Base-by-base conservation (phyloP, 768 basidiomycete genomes). In the Kwoniella newhampshirensis region DNA sequence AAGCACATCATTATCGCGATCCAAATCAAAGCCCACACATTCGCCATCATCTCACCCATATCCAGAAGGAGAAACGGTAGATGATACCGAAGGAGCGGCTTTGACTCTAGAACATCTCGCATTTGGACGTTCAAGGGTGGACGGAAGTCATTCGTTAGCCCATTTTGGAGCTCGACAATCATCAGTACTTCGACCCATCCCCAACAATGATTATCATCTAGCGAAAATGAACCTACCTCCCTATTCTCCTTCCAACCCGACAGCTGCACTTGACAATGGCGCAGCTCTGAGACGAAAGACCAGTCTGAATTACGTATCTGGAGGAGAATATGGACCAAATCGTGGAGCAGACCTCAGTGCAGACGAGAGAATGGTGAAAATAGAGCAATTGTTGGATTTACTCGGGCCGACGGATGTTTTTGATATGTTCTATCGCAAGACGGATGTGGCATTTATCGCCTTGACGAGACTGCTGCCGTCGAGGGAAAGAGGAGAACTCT, bases 71-170 rank as follows among this genome's bases (percentile, higher is more conserved):
- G 70, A 71, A 15, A 44, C 45, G 2, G 63, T 70, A 6, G 73
- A 73, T 32, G 73, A 73, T 58, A 76, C 73, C 0, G 75, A 76
- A 57, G 73, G 70, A 20, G 75, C 75, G 17, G 75, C 75, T 1
- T 47, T 74, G 26, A 75, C 71, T 1, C 53, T 76, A 9, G 75
- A 76, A 50, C 73, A 76, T 50, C 61, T 76, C 17, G 73, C 75
- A 8, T 76, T 74, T 54, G 75, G 75, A 21, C 64, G 71, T 36
- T 59, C 62, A 12, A 45, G 67, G 23, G 66, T 57, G 13, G 70
- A 63, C 8, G 70, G 70, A 2, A 35, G 44, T 1, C 67, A 69
- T 30, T 54, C 65, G 1, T 50, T 72, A 36, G 64, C 70, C 15
- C 65, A 67, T 50, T 72, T 72, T 45, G 67, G 65, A 23, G 44